Conservation (phyloP, 2,329 filamentous ascomycete genomes). For the Sarocladium strictum region DNA sequence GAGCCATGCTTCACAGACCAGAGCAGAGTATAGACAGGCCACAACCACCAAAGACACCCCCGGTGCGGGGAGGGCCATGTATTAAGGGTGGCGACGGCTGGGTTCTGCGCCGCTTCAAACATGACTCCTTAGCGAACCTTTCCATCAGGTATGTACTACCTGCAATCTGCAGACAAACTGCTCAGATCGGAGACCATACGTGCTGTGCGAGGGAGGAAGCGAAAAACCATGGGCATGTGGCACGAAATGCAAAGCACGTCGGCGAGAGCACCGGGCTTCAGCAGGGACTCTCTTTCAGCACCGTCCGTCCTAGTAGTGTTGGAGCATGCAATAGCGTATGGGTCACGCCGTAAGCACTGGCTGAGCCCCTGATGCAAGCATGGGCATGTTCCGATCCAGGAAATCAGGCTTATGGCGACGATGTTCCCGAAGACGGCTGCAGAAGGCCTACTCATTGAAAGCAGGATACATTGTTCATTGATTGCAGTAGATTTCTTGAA, state of each 20-base stretch:
- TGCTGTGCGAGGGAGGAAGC: background rate
- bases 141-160: background rate
- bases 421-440: background rate
- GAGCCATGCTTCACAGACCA: no score
- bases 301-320: background rate
- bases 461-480: background rate
- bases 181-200: background rate
- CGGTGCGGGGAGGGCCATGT: background rate
- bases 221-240: background rate
- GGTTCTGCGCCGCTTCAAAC: background rate
- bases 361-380: background rate
- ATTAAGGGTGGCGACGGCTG: background rate
- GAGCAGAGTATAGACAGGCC: no score
- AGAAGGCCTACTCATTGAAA: background rate
- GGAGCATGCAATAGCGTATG: background rate
- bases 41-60: background rate
- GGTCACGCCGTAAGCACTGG: background rate
- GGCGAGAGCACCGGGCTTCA: background rate
- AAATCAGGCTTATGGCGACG: background rate
- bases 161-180: background rate
- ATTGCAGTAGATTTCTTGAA: background rate
- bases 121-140: background rate
- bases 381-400: background rate
- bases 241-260: background rate
- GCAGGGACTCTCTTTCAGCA: background rate